Conservation (phyloP, 495 filamentous ascomycete genomes). For the Letharia columbiana region DNA sequence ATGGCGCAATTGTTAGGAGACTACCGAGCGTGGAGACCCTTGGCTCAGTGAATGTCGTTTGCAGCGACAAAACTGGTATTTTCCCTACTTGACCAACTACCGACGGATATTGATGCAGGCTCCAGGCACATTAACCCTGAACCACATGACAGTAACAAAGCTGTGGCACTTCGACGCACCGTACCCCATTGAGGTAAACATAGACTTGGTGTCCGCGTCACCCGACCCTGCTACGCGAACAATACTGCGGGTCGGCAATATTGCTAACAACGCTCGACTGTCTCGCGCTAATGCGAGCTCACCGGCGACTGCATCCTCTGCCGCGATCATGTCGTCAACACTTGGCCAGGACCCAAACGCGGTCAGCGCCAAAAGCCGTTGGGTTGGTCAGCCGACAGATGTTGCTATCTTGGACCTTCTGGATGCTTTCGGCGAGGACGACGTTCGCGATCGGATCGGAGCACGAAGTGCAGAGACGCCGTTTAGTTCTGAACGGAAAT, state of each 20-base stretch:
- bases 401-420: slow-evolving; percentile 89
- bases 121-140: slow-evolving; percentile 80
- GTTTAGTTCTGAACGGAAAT: slow-evolving; percentile 95
- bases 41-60: slow-evolving; percentile 97
- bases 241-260: slow-evolving; percentile 82
- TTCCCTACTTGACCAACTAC: neutral
- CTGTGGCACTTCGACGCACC: slow-evolving; percentile 82
- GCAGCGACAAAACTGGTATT: slow-evolving; percentile 88
- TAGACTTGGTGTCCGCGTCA: slow-evolving; percentile 53
- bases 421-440: slow-evolving; percentile 81
- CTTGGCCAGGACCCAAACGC: slow-evolving; percentile 51
- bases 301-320: slow-evolving; percentile 58
- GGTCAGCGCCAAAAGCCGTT: slow-evolving; percentile 63
- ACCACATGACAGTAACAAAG: slow-evolving; percentile 97
- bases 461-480: slow-evolving; percentile 73
- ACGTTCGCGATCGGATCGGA: slow-evolving; percentile 77
- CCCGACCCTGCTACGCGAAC: slow-evolving; percentile 65
- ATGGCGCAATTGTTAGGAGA: slow-evolving; percentile 87
- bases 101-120: slow-evolving; percentile 6
- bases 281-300: slow-evolving; percentile 51
- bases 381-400: slow-evolving; percentile 96
- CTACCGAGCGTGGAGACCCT: slow-evolving; percentile 95
- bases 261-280: slow-evolving; percentile 89
- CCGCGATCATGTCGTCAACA: slow-evolving; percentile 70
- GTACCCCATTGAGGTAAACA: slow-evolving; percentile 63